These are phyloP conservation scores for Emergomyces orientalis DNA, from an alignment of 2,329 filamentous ascomycete genomes.

Conservation along the genomic window DNA sequence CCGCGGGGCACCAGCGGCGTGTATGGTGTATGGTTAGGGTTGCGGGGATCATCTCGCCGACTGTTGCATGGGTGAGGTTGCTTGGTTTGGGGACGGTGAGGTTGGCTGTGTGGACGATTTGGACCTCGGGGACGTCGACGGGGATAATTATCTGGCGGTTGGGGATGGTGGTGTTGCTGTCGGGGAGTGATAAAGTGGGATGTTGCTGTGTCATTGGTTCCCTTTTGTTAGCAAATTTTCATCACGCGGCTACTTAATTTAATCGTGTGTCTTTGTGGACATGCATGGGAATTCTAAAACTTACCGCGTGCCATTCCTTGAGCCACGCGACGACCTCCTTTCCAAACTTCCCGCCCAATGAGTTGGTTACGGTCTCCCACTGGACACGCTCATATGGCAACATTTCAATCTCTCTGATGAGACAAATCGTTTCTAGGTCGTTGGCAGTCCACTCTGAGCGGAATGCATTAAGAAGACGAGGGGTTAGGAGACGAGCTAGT, in stretches of 20 bases:
- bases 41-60: constrained; percentile 41
- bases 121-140: constrained; percentile 76
- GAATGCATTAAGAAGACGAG: constrained; percentile 41
- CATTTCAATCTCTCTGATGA: constrained; percentile 46
- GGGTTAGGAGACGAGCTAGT: constrained; percentile 44
- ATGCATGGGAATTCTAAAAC: constrained; percentile 7
- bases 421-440: constrained; percentile 46
- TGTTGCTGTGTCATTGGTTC: constrained; percentile 24
- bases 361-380: constrained; percentile 46
- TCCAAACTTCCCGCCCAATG: constrained; percentile 39
- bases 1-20: constrained; percentile 41
- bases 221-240: constrained; percentile 8
- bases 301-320: constrained; percentile 47
- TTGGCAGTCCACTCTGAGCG: constrained; percentile 38
- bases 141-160: constrained; percentile 68
- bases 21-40: constrained; percentile 46
- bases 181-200: constrained; percentile 25
- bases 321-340: constrained; percentile 30
- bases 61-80: constrained; percentile 17
- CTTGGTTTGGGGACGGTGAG: constrained; percentile 26
- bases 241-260: neutral
- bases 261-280: neutral
- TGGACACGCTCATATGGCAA: constrained; percentile 44
- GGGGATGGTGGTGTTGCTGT: constrained; percentile 28
- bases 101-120: constrained; percentile 67